phyloP scores from a whole-genome alignment of 306 rosid species.

The Prunus kanzakura region DNA sequence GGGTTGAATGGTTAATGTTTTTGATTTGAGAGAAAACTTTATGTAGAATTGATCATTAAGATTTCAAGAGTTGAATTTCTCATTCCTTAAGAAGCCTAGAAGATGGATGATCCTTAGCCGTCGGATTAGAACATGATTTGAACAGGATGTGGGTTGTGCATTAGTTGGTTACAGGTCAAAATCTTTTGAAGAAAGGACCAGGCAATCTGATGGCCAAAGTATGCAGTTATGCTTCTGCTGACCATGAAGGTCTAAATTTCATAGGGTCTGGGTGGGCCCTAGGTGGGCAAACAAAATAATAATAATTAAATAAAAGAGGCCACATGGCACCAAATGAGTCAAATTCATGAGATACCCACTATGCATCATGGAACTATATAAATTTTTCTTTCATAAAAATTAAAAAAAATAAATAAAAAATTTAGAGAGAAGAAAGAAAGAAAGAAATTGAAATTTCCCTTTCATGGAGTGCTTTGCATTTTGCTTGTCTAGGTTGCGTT shows the following conservation, averaged over 20 bases:
- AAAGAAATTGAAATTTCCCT: constrained; percentile 9
- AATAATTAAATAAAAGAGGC: constrained; percentile 6
- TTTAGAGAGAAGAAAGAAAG: not conserved
- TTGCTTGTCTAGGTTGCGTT: not conserved
- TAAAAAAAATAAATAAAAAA: no score
- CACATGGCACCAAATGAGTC: constrained; percentile 51
- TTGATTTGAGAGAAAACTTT: not conserved
- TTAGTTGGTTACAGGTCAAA: constrained; percentile 17
- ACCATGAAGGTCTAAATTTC: constrained; percentile 28
- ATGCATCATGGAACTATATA: constrained; percentile 38
- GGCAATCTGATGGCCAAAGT: constrained; percentile 25
- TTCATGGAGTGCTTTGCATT: constrained; percentile 6
- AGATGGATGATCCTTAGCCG: constrained; percentile 12
- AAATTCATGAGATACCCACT: constrained; percentile 71
- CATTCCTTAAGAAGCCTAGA: not conserved
- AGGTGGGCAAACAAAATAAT: not conserved
- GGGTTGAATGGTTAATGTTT: not conserved
- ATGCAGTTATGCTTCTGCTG: not conserved
- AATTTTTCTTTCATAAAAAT: not conserved
- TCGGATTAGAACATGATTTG: constrained; percentile 24
- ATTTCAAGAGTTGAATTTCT: not conserved
- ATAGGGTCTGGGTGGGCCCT: constrained; percentile 30
- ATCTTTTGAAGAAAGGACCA: constrained; percentile 20
- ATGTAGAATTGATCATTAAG: not conserved
- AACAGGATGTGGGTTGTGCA: constrained; percentile 12